A percentile compares a stretch with the other conserved stretches of the same genome.
Evolutionary conservation across 2,329 filamentous ascomycete species (phyloP).

Genomic region (Trichoderma sp.): DNA sequence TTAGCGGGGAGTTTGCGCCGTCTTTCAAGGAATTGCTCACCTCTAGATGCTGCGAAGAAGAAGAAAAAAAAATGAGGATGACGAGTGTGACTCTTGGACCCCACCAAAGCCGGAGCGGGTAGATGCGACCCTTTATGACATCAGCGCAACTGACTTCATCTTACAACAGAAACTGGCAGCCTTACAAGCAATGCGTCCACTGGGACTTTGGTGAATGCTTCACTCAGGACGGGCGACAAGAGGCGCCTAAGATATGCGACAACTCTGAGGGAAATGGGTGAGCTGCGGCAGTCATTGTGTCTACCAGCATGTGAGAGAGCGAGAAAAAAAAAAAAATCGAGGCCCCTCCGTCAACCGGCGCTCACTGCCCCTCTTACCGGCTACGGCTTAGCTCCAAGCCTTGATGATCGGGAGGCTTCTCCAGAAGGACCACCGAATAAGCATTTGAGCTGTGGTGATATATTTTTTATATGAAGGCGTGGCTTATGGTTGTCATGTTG

Average conservation of each 20-base stretch:
- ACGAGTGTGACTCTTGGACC: conserved; percentile 15
- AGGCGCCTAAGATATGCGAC: background rate
- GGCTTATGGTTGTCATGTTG: background rate
- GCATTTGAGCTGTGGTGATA: background rate
- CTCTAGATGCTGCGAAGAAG: background rate
- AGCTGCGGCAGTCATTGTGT: conserved; percentile 2
- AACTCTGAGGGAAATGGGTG: background rate
- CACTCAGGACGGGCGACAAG: background rate
- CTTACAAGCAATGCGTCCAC: background rate
- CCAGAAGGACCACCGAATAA: background rate
- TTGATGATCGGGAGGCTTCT: background rate
- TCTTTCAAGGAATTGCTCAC: background rate
- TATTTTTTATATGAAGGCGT: background rate
- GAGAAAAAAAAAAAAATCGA: conserved; percentile 14
- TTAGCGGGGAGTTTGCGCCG: background rate
- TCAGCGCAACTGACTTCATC: conserved; percentile 11
- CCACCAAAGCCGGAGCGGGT: conserved; percentile 11
- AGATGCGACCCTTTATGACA: conserved; percentile 11
- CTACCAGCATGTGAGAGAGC: background rate
- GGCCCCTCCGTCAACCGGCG: conserved; percentile 17
- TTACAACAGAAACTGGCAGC: background rate
- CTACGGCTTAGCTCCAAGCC: conserved; percentile 27
- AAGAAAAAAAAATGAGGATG: background rate
- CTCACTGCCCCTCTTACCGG: conserved; percentile 32
- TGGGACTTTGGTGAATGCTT: background rate